phyloP scores from a whole-genome alignment of 2,329 filamentous ascomycete species.

The Colletotrichum caudatum region DNA sequence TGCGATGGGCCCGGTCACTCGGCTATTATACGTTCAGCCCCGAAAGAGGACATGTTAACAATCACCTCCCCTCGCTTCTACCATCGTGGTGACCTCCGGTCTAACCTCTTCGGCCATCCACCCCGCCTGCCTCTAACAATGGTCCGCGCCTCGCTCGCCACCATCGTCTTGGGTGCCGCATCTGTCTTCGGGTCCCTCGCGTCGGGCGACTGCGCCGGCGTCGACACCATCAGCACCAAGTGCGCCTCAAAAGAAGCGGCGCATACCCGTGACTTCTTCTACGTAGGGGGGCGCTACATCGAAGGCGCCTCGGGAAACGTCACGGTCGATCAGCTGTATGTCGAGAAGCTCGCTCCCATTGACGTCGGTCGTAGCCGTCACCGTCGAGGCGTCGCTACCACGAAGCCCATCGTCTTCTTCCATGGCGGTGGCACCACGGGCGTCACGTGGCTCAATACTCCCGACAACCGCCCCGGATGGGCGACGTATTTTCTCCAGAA shows the following conservation, averaged over 20 bases:
- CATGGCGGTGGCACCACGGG: conserved; percentile 36
- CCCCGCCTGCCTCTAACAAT: not conserved
- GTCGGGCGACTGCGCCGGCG: conserved; percentile 26
- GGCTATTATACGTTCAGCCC: not conserved
- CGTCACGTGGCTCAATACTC: conserved; percentile 56
- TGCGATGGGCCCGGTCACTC: not conserved
- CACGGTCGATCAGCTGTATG: conserved; percentile 62
- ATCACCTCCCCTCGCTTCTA: not conserved
- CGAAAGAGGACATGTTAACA: not conserved
- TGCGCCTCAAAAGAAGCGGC: conserved; percentile 40
- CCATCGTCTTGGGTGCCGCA: conserved; percentile 5
- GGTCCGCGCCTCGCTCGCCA: conserved; percentile 21
- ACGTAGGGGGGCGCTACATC: conserved; percentile 53
- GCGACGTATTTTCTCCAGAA: conserved; percentile 56
- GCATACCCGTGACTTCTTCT: conserved; percentile 50
- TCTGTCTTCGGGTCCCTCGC: conserved; percentile 1
- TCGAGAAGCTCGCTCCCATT: conserved; percentile 59
- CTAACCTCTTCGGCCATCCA: not conserved
- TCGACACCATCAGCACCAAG: conserved; percentile 39
- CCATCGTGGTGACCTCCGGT: not conserved
- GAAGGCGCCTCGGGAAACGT: conserved; percentile 47
- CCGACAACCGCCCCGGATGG: conserved; percentile 61
- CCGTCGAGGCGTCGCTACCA: not conserved
- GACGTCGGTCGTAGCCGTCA: not conserved
- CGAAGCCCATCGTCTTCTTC: conserved; percentile 37